Conservation (phyloP, 495 filamentous ascomycete genomes). For the Talaromyces proteolyticus region DNA sequence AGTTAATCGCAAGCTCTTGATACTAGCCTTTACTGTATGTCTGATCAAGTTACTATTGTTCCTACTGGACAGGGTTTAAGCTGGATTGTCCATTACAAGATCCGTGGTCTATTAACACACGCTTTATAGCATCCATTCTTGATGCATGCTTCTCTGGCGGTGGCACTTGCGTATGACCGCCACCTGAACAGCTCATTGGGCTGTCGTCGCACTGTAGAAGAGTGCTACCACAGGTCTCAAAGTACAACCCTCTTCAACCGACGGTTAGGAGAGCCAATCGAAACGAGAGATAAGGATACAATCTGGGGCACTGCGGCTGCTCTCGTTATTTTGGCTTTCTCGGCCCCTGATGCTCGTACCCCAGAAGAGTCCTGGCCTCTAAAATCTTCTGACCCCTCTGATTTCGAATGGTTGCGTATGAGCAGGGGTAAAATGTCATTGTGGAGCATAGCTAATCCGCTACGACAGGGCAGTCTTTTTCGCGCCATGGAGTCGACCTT, state of each 20-base stretch:
- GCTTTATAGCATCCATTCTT: constrained; percentile 32
- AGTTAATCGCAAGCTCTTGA: constrained; percentile 30
- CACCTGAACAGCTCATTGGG: constrained; percentile 20
- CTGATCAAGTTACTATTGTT: too few relatives aligned
- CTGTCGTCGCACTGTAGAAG: constrained; percentile 24
- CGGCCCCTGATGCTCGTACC: constrained; percentile 21
- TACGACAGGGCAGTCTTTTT: constrained; percentile 37
- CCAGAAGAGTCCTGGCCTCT: constrained; percentile 34
- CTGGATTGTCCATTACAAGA: background rate
- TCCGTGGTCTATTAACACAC: constrained; percentile 24
- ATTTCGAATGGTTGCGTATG: constrained; percentile 38
- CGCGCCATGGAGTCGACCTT: constrained; percentile 24
- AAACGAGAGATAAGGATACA: constrained; percentile 32
- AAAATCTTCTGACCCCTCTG: constrained; percentile 19
- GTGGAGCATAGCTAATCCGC: constrained; percentile 31
- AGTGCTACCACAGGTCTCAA: constrained; percentile 38
- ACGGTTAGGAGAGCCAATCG: constrained; percentile 24
- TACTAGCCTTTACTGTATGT: constrained; percentile 30
- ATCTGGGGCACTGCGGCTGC: constrained; percentile 39
- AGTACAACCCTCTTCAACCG: constrained; percentile 30
- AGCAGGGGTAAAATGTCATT: constrained; percentile 37
- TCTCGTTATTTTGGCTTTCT: constrained; percentile 30
- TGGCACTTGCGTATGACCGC: constrained; percentile 38
- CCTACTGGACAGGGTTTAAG: background rate
- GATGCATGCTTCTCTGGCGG: constrained; percentile 41